Evolutionary conservation across 2,329 filamentous ascomycete genomes (phyloP).

Genomic region (Phoma herbarum): DNA sequence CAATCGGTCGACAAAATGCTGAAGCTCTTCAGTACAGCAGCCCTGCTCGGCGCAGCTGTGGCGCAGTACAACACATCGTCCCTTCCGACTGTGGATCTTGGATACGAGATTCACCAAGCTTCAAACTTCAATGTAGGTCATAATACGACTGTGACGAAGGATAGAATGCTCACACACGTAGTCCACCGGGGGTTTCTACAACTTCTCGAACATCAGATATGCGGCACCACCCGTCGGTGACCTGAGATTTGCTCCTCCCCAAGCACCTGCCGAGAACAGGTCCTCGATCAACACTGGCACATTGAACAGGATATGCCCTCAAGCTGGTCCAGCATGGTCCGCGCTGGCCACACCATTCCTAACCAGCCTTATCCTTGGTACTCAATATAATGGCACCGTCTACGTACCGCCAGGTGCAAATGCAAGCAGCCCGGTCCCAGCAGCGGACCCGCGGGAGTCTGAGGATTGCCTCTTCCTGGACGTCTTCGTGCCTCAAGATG

Average conservation of each 20-base stretch:
- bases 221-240: slow-evolving; percentile 62
- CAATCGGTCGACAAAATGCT: slow-evolving; percentile 28
- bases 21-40: slow-evolving; percentile 30
- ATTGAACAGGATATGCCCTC: slow-evolving; percentile 48
- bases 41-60: slow-evolving; percentile 33
- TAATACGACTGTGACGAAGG: neutral
- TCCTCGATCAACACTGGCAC: slow-evolving; percentile 57
- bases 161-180: slow-evolving; percentile 22
- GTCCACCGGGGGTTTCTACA: slow-evolving; percentile 58
- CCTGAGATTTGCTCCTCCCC: slow-evolving; percentile 61
- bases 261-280: slow-evolving; percentile 54
- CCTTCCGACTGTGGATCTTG: slow-evolving; percentile 61
- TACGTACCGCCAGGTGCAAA: slow-evolving; percentile 40
- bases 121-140: slow-evolving; percentile 55
- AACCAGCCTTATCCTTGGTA: slow-evolving; percentile 39
- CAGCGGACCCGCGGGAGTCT: slow-evolving; percentile 41
- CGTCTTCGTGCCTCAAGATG: slow-evolving; percentile 55
- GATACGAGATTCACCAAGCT: slow-evolving; percentile 62
- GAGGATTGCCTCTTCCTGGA: slow-evolving; percentile 62
- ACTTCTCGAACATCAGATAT: slow-evolving; percentile 66
- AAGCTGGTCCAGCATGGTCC: slow-evolving; percentile 56
- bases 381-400: slow-evolving; percentile 42
- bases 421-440: slow-evolving; percentile 32
- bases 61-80: slow-evolving; percentile 35
- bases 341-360: slow-evolving; percentile 47